A percentile compares a stretch with the other conserved stretches of the same genome.
Conservation (phyloP, 1,139 yeast species). For the Geotrichum candidum region DNA sequence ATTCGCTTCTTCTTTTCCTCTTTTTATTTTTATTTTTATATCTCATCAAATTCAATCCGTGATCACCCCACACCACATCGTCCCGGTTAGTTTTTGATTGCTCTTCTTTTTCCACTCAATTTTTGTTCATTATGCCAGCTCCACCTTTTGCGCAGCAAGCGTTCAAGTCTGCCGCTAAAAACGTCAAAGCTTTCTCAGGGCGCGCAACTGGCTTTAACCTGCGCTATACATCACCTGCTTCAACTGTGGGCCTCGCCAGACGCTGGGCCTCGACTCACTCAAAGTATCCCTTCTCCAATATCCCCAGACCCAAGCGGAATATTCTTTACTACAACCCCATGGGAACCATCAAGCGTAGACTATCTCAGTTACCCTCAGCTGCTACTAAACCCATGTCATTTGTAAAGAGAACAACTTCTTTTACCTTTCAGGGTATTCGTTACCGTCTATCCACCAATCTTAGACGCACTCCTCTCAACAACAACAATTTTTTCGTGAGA, state of each 20-base stretch:
- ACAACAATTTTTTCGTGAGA: constrained; percentile 10
- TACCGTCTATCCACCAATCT: constrained; percentile 15
- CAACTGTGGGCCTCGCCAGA: constrained; percentile 9
- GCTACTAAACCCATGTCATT: constrained; percentile 18
- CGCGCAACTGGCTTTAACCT: constrained; percentile 21
- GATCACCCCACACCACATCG: not conserved
- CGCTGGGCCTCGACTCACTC: constrained; percentile 9
- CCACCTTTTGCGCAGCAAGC: constrained; percentile 26
- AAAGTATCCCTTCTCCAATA: constrained; percentile 48
- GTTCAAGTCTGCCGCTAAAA: constrained; percentile 12
- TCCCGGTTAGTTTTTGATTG: not conserved
- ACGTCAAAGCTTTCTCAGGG: constrained; percentile 10
- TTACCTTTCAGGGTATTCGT: constrained; percentile 12
- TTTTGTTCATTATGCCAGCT: constrained; percentile 21
- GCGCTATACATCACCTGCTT: constrained; percentile 17
- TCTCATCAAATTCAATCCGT: not conserved
- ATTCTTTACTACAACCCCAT: constrained; percentile 45
- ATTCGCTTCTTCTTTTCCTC: not conserved
- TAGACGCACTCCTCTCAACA: constrained; percentile 10
- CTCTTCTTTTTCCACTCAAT: not conserved
- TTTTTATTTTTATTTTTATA: not conserved
- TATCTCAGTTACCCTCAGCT: constrained; percentile 16
- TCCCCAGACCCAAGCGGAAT: constrained; percentile 60
- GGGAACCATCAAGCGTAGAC: constrained; percentile 29
- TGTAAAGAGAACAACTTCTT: constrained; percentile 13